These are phyloP conservation scores for Neonectria neomacrospora DNA, from an alignment of 2,329 filamentous ascomycete genomes.

Conservation along the genomic window DNA sequence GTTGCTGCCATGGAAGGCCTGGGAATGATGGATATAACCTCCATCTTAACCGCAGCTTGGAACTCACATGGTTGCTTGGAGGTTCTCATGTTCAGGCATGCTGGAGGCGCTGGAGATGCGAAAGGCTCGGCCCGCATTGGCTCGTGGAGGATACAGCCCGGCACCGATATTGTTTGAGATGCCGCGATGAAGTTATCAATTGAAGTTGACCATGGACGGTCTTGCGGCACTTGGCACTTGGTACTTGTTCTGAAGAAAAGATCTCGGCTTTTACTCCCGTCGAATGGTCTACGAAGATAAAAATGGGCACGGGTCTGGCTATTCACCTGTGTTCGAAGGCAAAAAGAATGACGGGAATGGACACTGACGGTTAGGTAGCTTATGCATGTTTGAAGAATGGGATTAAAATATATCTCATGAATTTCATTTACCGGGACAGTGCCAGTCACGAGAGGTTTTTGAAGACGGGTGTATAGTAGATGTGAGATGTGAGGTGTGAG, in stretches of 20 bases:
- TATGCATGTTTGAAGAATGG: conserved; percentile 18
- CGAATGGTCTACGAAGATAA: conserved; percentile 38
- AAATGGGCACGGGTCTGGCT: conserved; percentile 36
- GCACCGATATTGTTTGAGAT: conserved; percentile 41
- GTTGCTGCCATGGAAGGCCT: conserved; percentile 42
- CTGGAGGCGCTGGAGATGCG: conserved; percentile 40
- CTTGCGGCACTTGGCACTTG: conserved; percentile 41
- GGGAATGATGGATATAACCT: conserved; percentile 39
- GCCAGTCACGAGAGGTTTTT: too few relatives aligned
- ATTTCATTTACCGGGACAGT: background rate
- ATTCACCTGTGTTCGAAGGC: conserved; percentile 16
- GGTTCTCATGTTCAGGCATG: conserved; percentile 33
- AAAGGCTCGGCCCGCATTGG: conserved; percentile 36
- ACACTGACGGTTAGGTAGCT: conserved; percentile 26
- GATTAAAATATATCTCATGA: conserved; percentile 6
- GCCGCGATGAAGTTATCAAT: conserved; percentile 44
- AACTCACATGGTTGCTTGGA: conserved; percentile 38
- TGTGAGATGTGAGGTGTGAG: background rate
- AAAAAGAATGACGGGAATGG: conserved; percentile 22
- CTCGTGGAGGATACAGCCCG: conserved; percentile 34
- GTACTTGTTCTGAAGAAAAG: conserved; percentile 41
- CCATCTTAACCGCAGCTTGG: conserved; percentile 39
- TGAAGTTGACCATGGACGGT: conserved; percentile 43
- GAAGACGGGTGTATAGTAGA: background rate
- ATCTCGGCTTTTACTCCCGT: conserved; percentile 36